Conservation (phyloP, 495 filamentous ascomycete species). For the Podospora pseudopauciseta region DNA sequence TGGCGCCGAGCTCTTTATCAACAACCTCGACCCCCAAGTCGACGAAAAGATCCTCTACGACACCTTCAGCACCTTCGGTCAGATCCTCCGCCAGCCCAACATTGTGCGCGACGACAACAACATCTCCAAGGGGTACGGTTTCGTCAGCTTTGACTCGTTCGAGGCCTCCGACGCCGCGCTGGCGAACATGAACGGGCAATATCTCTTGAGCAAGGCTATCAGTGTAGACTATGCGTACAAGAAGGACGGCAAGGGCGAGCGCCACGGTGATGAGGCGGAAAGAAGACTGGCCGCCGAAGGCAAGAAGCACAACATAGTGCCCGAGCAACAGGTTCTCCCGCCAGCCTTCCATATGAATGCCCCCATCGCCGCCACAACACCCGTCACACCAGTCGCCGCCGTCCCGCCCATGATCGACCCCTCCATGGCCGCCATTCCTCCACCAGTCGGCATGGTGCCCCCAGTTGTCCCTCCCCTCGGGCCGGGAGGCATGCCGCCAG, state of each 20-base stretch:
- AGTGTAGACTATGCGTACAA: conserved; percentile 98
- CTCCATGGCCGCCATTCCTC: conserved; percentile 32
- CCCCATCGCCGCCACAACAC: conserved; percentile 13
- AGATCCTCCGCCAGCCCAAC: conserved; percentile 79
- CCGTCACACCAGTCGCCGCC: conserved; percentile 11
- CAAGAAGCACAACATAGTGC: conserved; percentile 86
- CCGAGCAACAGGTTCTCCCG: conserved; percentile 62
- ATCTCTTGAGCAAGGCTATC: conserved; percentile 93
- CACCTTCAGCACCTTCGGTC: conserved; percentile 92
- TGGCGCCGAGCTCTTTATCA: conserved; percentile 94
- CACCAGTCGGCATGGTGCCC: conserved; percentile 18
- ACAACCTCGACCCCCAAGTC: conserved; percentile 91
- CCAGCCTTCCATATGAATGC: conserved; percentile 47
- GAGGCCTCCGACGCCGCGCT: conserved; percentile 93
- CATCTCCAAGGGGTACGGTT: conserved; percentile 93
- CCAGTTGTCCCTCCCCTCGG: not conserved
- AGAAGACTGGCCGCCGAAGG: conserved; percentile 88
- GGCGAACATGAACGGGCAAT: conserved; percentile 91
- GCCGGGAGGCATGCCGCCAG: conserved; percentile 37
- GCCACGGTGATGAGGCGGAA: conserved; percentile 93
- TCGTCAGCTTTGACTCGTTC: conserved; percentile 90
- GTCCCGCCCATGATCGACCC: conserved; percentile 26
- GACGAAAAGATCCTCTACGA: conserved; percentile 97
- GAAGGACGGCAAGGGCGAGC: conserved; percentile 96
- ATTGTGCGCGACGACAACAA: conserved; percentile 89